These are phyloP conservation scores for Hypoxylon lienhwacheense DNA, from an alignment of 495 filamentous ascomycete genomes.

Conservation along the genomic window DNA sequence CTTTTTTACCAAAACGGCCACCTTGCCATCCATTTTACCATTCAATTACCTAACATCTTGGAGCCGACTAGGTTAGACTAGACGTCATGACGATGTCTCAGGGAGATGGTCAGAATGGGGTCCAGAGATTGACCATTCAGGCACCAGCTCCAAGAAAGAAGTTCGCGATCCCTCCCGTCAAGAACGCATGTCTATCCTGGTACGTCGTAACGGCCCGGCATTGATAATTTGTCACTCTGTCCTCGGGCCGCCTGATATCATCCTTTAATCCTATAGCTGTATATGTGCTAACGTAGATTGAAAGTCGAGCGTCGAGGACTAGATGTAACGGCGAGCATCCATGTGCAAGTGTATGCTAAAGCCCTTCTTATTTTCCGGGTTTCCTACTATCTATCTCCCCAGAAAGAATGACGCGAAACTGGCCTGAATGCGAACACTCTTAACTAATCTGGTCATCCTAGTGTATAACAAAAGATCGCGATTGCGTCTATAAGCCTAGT, in stretches of 20 bases:
- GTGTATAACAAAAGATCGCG: constrained; percentile 56
- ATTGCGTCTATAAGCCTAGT: constrained; percentile 60
- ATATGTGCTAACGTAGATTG: background rate
- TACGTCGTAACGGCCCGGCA: constrained; percentile 47
- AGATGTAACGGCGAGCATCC: constrained; percentile 61
- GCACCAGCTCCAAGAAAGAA: constrained; percentile 40
- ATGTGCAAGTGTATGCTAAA: constrained; percentile 57
- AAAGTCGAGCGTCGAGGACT: constrained; percentile 60
- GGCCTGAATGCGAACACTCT: background rate
- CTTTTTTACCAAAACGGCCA: constrained; percentile 9
- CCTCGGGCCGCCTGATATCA: background rate
- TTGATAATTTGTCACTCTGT: no score
- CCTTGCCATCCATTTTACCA: constrained; percentile 8
- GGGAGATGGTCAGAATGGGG: constrained; percentile 28
- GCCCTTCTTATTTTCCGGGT: constrained; percentile 3
- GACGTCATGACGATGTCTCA: constrained; percentile 31
- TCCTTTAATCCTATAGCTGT: background rate
- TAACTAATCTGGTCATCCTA: constrained; percentile 31
- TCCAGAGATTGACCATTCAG: constrained; percentile 29
- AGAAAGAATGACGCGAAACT: background rate
- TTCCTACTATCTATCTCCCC: background rate
- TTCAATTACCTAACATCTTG: constrained; percentile 33
- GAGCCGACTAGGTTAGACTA: background rate
- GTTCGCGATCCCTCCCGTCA: constrained; percentile 58
- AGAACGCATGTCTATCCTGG: constrained; percentile 65